phyloP scores from a whole-genome alignment of 1,284 basidiomycete genomes.

The Tilletia horrida region DNA sequence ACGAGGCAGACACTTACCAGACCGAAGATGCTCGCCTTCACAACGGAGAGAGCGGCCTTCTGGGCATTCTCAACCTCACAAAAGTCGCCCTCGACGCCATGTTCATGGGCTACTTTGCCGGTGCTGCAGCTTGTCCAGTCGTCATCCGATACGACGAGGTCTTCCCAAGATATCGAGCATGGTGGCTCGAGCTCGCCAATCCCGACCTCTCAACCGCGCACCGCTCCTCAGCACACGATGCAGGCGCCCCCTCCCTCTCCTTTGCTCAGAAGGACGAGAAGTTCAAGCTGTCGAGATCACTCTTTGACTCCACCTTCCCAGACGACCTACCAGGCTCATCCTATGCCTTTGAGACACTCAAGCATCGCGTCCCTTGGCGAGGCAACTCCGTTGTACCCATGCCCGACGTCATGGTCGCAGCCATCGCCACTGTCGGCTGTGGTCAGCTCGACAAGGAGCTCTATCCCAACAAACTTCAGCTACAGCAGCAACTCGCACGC shows the following conservation, averaged over 20 bases:
- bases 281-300: no score
- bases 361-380: no score
- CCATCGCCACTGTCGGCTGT: background rate
- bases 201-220: no score
- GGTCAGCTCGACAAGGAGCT: slow-evolving; percentile 12
- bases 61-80: background rate
- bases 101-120: slow-evolving; percentile 9
- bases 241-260: background rate
- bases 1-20: no score
- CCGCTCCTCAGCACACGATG: background rate
- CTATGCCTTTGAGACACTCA: background rate
- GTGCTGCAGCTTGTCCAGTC: background rate
- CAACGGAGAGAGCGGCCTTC: background rate
- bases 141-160: slow-evolving; percentile 9
- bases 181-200: background rate
- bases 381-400: background rate
- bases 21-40: background rate
- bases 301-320: no score
- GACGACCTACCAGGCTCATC: background rate
- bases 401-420: background rate
- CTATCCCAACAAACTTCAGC: slow-evolving; percentile 5
- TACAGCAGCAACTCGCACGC: background rate
- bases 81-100: background rate
- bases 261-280: background rate
- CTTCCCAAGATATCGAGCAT: slow-evolving; percentile 5